Evolutionary conservation across 2,329 filamentous ascomycete species (phyloP).

Genomic region (Colletotrichum lindemuthianum): DNA sequence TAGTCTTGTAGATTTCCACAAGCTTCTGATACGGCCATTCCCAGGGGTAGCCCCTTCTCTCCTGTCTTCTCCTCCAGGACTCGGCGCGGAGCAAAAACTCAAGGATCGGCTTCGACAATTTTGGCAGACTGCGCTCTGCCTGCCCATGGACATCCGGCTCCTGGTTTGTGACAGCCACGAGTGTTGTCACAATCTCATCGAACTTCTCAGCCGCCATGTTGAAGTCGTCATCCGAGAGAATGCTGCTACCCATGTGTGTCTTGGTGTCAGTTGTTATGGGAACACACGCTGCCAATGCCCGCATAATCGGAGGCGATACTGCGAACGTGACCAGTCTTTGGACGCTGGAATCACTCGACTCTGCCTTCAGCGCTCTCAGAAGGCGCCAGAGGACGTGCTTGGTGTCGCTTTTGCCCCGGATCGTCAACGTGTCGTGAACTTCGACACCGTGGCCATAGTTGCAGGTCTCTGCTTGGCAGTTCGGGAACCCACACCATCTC

Average conservation of each 20-base stretch:
- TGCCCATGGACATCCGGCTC: too few species aligned
- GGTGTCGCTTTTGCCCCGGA: background rate
- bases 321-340: slow-evolving; percentile 12
- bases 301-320: slow-evolving; percentile 1
- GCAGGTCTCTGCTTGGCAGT: background rate
- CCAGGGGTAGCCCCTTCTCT: background rate
- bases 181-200: background rate
- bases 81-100: slow-evolving; percentile 2
- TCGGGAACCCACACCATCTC: slow-evolving; percentile 13
- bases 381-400: background rate
- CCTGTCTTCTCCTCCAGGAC: slow-evolving; percentile 8
- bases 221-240: too few species aligned
- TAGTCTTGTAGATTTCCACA: background rate
- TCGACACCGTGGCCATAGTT: background rate
- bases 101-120: background rate
- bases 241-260: too few species aligned
- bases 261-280: too few species aligned
- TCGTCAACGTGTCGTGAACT: background rate
- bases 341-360: background rate
- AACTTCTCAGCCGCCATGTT: background rate
- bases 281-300: background rate
- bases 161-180: too few species aligned
- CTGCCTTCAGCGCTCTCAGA: background rate
- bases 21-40: background rate
- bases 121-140: background rate